Evolutionary conservation across 805 yeast genomes (phyloP).

Genomic region (Candida silvicultrix): DNA sequence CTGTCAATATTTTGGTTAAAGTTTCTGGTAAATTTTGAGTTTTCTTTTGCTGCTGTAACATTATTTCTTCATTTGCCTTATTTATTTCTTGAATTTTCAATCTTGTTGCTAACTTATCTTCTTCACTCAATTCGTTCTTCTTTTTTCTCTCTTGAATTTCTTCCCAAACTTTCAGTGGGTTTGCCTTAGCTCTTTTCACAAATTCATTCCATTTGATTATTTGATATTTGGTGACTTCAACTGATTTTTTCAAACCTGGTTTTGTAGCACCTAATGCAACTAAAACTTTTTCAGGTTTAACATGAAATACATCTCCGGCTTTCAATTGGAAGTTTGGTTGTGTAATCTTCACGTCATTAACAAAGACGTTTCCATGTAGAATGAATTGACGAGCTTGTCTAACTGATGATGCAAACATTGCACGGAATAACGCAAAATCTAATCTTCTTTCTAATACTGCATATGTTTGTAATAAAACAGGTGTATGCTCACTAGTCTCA

Average conservation of each 20-base stretch:
- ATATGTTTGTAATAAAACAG: constrained; percentile 81
- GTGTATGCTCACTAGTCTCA: constrained; percentile 53
- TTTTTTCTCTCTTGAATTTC: constrained; percentile 28
- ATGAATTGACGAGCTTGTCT: constrained; percentile 93
- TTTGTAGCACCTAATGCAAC: constrained; percentile 80
- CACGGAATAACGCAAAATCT: constrained; percentile 84
- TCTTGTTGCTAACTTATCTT: constrained; percentile 11
- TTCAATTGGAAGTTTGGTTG: constrained; percentile 74
- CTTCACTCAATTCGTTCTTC: constrained; percentile 21
- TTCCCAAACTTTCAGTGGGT: constrained; percentile 37
- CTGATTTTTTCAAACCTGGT: constrained; percentile 66
- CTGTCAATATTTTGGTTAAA: constrained; percentile 8
- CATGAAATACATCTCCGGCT: constrained; percentile 85
- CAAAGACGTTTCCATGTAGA: constrained; percentile 72
- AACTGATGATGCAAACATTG: constrained; percentile 88
- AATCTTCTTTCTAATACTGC: constrained; percentile 84
- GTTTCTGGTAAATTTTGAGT: constrained; percentile 14
- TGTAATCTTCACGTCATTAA: constrained; percentile 73
- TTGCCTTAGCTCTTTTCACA: constrained; percentile 46
- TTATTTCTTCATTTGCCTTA: constrained; percentile 11
- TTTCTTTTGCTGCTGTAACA: constrained; percentile 17
- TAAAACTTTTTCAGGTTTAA: constrained; percentile 79
- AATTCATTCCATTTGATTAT: constrained; percentile 70
- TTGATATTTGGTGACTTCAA: constrained; percentile 66
- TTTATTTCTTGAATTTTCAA: constrained; percentile 11